Evolutionary conservation across 2,329 filamentous ascomycete species (phyloP), one percentile per base, ranked within the genome.

Genomic region (Aspergillus caelatus): DNA sequence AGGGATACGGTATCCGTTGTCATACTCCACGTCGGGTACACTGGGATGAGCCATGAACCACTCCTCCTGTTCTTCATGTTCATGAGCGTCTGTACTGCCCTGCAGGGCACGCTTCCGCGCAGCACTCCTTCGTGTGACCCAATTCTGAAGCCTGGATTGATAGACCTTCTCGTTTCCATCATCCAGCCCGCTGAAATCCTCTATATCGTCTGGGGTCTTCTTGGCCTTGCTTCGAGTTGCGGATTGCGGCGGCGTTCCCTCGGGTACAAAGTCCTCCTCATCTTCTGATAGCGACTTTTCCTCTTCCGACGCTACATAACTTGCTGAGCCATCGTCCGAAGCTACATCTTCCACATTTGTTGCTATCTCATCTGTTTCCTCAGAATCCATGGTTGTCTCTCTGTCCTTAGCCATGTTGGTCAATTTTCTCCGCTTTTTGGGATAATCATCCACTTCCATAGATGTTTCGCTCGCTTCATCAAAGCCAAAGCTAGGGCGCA

Each of bases 41-140:
- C 91, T 92, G 0, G 95, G 96, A 68, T 96, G 93, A 5, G 93
- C 92, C 71, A 92, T 90, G 68, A 92, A 88, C 89, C 93, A 97
- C 78, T 99, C 90, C 16, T 75, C 70, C 19, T 71, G 62, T 21
- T 74, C 68, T 10, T 73, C 75, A 3, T 78, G 71, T n/a, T 82
- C 81, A 5, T 83, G 79, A 12, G 74, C 72, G 1, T 78, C 73
- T 56, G 78, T 76, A 59, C 82, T 72, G 61, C 68, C 36, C 57
- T 71, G 71, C 59, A 69, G 72, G 62, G 80, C 76, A 68, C 80
- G 79, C 68, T 77, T 79, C 62, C 91, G 82, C 55, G 90, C 89
- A 61, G 82, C 82, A 64, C 86, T 84, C 71, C 91, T 84, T 66
- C 85, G 82, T 54, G 84, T 80, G 1, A 91, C 85, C 95, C 95